Evolutionary conservation across 805 yeast genomes (phyloP).

Genomic region (Tetrapisispora nanseiensis): DNA sequence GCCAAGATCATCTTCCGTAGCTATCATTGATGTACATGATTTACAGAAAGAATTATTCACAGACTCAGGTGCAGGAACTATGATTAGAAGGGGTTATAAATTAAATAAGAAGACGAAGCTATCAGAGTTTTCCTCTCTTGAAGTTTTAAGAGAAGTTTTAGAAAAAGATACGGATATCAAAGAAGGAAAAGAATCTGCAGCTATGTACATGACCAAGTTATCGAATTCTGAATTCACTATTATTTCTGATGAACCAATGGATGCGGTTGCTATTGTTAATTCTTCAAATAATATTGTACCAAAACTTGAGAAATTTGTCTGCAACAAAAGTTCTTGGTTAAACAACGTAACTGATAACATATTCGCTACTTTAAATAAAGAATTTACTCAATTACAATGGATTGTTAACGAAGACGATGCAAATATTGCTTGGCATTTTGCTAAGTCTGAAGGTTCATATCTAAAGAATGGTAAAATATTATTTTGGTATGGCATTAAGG

Average conservation of each 20-base stretch:
- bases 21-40: slow-evolving; percentile 90
- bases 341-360: slow-evolving; percentile 94
- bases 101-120: slow-evolving; percentile 61
- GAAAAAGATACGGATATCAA: slow-evolving; percentile 67
- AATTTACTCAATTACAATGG: slow-evolving; percentile 74
- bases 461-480: slow-evolving; percentile 79
- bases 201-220: slow-evolving; percentile 68
- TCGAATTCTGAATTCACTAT: slow-evolving; percentile 57
- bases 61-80: slow-evolving; percentile 98
- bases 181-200: slow-evolving; percentile 63
- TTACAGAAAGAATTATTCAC: slow-evolving; percentile 95
- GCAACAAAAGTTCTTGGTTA: slow-evolving; percentile 89
- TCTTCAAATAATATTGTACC: slow-evolving; percentile 39
- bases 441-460: slow-evolving; percentile 89
- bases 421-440: slow-evolving; percentile 84
- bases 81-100: slow-evolving; percentile 95
- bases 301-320: slow-evolving; percentile 72
- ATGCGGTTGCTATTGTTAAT: slow-evolving; percentile 80
- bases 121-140: slow-evolving; percentile 62
- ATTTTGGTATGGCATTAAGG: slow-evolving; percentile 87
- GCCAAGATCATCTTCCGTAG: slow-evolving; percentile 96
- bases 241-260: slow-evolving; percentile 92
- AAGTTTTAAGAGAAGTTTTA: slow-evolving; percentile 64
- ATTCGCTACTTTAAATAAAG: slow-evolving; percentile 70
- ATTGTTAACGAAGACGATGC: slow-evolving; percentile 81